A percentile compares a stretch with the other conserved stretches of the same genome.
Evolutionary conservation across 2,329 filamentous ascomycete genomes (phyloP).

Genomic region (Phialophora tarda): DNA sequence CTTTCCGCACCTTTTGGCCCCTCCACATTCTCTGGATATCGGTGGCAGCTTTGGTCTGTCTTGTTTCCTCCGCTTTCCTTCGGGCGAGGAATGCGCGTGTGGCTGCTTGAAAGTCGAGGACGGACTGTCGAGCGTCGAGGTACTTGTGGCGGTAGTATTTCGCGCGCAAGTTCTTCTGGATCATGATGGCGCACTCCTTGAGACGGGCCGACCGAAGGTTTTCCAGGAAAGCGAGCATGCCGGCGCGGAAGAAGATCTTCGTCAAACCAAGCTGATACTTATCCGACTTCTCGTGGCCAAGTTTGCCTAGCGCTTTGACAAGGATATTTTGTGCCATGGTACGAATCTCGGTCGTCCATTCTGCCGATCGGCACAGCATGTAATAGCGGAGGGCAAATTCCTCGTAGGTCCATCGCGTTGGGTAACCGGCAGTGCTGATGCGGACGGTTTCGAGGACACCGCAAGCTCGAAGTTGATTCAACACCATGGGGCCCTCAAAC

Average conservation of each 20-base stretch:
- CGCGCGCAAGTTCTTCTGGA: slow-evolving; percentile 95
- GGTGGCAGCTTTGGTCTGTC: slow-evolving; percentile 83
- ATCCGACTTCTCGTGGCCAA: slow-evolving; percentile 75
- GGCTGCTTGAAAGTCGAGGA: slow-evolving; percentile 79
- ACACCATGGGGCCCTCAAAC: slow-evolving; percentile 97
- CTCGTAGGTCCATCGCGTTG: slow-evolving; percentile 97
- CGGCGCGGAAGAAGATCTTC: slow-evolving; percentile 99
- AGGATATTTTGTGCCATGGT: slow-evolving; percentile 94
- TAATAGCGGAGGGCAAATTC: slow-evolving; percentile 98
- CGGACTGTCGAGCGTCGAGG: slow-evolving; percentile 80
- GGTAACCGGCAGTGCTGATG: slow-evolving; percentile 96
- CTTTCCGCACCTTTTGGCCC: slow-evolving; percentile 85
- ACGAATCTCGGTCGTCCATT: slow-evolving; percentile 93
- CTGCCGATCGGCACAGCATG: slow-evolving; percentile 87
- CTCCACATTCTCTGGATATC: slow-evolving; percentile 96
- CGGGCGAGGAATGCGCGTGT: slow-evolving; percentile 79
- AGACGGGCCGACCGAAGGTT: slow-evolving; percentile 88
- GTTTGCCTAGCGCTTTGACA: slow-evolving; percentile 81
- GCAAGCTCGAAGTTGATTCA: slow-evolving; percentile 94
- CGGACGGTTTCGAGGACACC: slow-evolving; percentile 98
- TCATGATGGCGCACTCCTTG: slow-evolving; percentile 94
- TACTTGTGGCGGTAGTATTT: slow-evolving; percentile 95
- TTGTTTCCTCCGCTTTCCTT: slow-evolving; percentile 76
- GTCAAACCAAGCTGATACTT: slow-evolving; percentile 98
- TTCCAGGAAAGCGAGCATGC: slow-evolving; percentile 97